phyloP scores from a whole-genome alignment of 805 yeast genomes.

The Millerozyma acaciae region DNA sequence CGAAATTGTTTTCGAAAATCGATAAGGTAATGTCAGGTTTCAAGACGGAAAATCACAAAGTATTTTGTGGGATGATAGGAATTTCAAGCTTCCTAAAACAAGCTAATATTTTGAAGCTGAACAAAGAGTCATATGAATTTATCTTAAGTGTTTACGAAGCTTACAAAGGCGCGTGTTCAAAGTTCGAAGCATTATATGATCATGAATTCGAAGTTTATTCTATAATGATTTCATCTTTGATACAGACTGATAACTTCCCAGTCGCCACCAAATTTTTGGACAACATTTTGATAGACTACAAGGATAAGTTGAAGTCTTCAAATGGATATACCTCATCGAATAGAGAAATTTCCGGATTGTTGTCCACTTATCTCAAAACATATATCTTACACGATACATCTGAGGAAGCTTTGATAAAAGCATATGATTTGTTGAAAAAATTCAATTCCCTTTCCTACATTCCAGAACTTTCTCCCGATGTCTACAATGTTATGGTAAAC shows the following conservation, averaged over 20 bases:
- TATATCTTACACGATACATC: slow-evolving; percentile 6
- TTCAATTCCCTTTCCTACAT: slow-evolving; percentile 28
- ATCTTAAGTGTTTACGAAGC: slow-evolving; percentile 25
- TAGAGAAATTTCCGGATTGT: slow-evolving; percentile 32
- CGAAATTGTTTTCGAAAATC: slow-evolving; percentile 13
- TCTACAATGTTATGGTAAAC: slow-evolving; percentile 29
- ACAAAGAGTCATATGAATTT: slow-evolving; percentile 21
- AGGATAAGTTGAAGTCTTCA: slow-evolving; percentile 17
- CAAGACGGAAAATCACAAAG: slow-evolving; percentile 13
- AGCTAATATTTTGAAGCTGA: slow-evolving; percentile 12
- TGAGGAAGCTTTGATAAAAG: slow-evolving; percentile 15
- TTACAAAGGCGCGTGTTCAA: slow-evolving; percentile 23
- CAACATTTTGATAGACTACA: slow-evolving; percentile 44
- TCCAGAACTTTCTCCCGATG: slow-evolving; percentile 31
- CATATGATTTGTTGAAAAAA: slow-evolving; percentile 22
- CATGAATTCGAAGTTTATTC: slow-evolving; percentile 50
- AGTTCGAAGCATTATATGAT: slow-evolving; percentile 15
- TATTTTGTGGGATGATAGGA: slow-evolving; percentile 35
- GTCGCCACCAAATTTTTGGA: slow-evolving; percentile 58
- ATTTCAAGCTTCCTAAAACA: slow-evolving; percentile 22
- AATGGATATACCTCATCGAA: slow-evolving; percentile 12
- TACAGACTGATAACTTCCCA: slow-evolving; percentile 45
- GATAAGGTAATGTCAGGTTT: slow-evolving; percentile 14
- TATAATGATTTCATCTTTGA: slow-evolving; percentile 48
- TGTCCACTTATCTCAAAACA: slow-evolving; percentile 43